A percentile compares a stretch with the other conserved stretches of the same genome.
These are phyloP conservation scores for Straminergon stramineum DNA, from an alignment of 225 moss, liverwort and hornwort genomes.

Conservation along the genomic window DNA sequence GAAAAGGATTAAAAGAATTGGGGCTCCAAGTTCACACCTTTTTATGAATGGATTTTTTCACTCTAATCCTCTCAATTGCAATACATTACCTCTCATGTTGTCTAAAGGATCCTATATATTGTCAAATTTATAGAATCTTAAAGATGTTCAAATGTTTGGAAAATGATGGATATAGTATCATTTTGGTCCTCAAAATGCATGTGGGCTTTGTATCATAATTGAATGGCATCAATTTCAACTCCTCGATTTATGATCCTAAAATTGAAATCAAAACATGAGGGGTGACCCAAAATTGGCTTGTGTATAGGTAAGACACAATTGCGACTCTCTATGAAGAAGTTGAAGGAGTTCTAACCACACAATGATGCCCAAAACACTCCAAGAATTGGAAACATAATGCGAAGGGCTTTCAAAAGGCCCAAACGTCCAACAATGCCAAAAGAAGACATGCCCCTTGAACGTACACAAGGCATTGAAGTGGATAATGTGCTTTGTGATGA, in stretches of 20 bases:
- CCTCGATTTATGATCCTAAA: fast-evolving
- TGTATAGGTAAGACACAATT: background rate
- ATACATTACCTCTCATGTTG: fast-evolving
- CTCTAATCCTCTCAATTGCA: fast-evolving
- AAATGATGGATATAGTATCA: fast-evolving
- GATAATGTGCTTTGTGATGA: fast-evolving
- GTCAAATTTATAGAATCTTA: fast-evolving
- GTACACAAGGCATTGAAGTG: background rate
- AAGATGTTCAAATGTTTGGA: background rate
- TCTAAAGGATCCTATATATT: background rate
- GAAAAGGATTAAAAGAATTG: background rate
- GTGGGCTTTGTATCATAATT: fast-evolving
- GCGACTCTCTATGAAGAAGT: background rate
- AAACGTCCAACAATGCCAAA: fast-evolving
- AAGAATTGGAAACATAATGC: background rate
- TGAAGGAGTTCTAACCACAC: background rate
- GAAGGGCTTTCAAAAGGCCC: background rate
- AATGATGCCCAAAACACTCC: background rate
- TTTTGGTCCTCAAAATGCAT: background rate
- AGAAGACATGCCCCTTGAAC: background rate
- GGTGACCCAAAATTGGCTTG: background rate
- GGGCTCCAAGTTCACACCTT: fast-evolving
- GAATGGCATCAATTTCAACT: background rate
- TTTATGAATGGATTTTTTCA: fast-evolving
- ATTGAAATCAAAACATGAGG: fast-evolving